Evolutionary conservation across 176 grass and related monocot species (phyloP), one percentile per base, ranked within the genome.

Genomic region (Luzula sylvatica): DNA sequence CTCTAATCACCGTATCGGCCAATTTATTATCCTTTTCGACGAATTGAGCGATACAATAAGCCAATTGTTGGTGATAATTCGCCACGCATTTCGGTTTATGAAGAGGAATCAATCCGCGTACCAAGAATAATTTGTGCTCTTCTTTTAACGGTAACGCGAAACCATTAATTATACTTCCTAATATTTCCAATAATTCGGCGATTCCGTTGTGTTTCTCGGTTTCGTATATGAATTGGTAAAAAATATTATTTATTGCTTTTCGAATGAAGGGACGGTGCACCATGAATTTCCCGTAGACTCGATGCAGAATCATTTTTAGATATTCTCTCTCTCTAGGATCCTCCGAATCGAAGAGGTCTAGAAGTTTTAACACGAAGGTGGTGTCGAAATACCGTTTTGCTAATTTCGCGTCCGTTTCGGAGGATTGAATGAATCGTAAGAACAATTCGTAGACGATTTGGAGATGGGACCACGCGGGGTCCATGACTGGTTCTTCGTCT

Each of bases 271-370:
- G 87, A 0, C 87, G 73, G 56, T 93, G 87, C 26, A 93, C 87
- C 87, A 93, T 93, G 77, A 93, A 93, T 55, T 93, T 93, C 46
- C 87, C 87, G 3, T 93, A 93, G 60, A 93, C 78, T 23, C 87
- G 77, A 46, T 93, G 87, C 32, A 93, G 70, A 50, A 93, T 86
- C 81, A 75, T 86, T 65, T 93, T 93, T 40, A 93, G 61, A 55
- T 78, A 93, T 51, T 93, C 87, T 45, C 87, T 75, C 63, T 86
- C 87, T 42, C 87, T 70, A n/a, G 73, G 81, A 24, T 93, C 87
- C 51, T 93, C 87, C 0, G 87, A 93, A 67, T 93, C 87, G 65
- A 93, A 93, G 45, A 93, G 77, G 26, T 93, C 77, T 53, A 93
- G 87, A 23, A 93, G 47, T 52, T 65, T 78, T 45, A 93, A 52